Percentiles rank a stretch among this genome's conserved stretches.
phyloP scores from a whole-genome alignment of 352 stramenopile species.

The Labyrinthula sp. region DNA sequence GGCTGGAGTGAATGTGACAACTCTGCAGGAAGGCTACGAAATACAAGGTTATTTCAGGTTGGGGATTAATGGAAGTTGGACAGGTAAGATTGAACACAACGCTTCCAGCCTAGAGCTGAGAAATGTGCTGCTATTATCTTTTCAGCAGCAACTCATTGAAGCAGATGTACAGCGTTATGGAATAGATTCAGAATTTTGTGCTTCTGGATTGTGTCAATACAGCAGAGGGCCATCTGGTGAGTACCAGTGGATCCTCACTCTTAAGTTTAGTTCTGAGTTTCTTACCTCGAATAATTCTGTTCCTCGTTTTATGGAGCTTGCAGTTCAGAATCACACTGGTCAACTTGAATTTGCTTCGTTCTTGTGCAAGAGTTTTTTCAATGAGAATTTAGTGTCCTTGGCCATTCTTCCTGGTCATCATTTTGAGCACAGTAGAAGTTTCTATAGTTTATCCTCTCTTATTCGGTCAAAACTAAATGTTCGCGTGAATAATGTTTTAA shows the following conservation, averaged over 20 bases:
- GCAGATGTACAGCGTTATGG: constrained; percentile 53
- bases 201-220: constrained; percentile 53
- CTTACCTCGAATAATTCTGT: constrained; percentile 2
- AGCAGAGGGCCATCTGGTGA: constrained; percentile 51
- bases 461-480: too few species aligned
- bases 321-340: too few species aligned
- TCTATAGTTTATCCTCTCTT: too few species aligned
- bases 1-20: constrained; percentile 25
- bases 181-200: constrained; percentile 37
- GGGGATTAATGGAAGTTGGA: constrained; percentile 43
- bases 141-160: constrained; percentile 41
- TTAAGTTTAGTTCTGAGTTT: constrained; percentile 52
- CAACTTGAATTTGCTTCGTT: too few species aligned
- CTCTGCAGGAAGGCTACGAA: constrained; percentile 32
- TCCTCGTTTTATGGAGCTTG: too few species aligned
- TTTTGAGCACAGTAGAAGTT: too few species aligned
- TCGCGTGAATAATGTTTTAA: too few species aligned
- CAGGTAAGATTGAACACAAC: constrained; percentile 45
- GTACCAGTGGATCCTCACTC: constrained; percentile 64
- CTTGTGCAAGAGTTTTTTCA: too few species aligned
- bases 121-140: constrained; percentile 34
- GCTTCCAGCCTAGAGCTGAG: constrained; percentile 44
- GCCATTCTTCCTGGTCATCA: too few species aligned
- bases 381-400: too few species aligned
- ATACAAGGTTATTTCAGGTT: constrained; percentile 59